A percentile compares a stretch with the other conserved stretches of the same genome.
Evolutionary conservation across 371 early-diverging fungal genomes (phyloP).

Genomic region (Circinella umbellata): DNA sequence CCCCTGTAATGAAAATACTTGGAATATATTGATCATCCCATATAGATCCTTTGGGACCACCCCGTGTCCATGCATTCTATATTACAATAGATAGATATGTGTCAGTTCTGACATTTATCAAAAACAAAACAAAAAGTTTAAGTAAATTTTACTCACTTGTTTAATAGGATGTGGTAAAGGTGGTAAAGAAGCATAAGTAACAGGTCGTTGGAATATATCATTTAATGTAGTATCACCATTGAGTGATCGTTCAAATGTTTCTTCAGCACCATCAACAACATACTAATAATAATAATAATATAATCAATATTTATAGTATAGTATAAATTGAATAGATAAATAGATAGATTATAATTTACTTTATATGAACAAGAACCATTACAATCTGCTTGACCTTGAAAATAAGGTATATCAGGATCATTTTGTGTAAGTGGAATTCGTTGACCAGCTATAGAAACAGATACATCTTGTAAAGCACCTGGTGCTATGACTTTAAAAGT

Average conservation of each 20-base stretch:
- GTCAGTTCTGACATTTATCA: too few species aligned
- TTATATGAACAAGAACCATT: conserved; percentile 47
- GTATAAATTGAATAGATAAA: too few species aligned
- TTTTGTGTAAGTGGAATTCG: conserved; percentile 37
- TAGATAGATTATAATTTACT: too few species aligned
- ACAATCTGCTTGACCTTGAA: conserved; percentile 45
- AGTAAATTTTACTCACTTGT: conserved; percentile 6
- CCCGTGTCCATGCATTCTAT: conserved; percentile 48
- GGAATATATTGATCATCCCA: conserved; percentile 63
- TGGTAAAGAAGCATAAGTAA: conserved; percentile 60
- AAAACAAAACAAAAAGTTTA: neutral
- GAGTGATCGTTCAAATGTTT: conserved; percentile 51
- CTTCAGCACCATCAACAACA: conserved; percentile 47
- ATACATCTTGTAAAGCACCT: conserved; percentile 38
- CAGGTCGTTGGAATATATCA: conserved; percentile 52
- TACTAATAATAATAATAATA: conserved; percentile 31
- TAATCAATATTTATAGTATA: neutral
- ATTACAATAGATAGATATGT: neutral
- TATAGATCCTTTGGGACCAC: conserved; percentile 38
- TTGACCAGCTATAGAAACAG: conserved; percentile 55
- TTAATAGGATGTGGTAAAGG: conserved; percentile 55
- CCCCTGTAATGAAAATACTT: conserved; percentile 49
- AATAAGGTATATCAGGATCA: conserved; percentile 52
- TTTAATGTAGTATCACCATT: conserved; percentile 45
- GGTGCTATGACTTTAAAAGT: conserved; percentile 61